Percentiles rank a stretch among this genome's conserved stretches.
Evolutionary conservation across 2,329 filamentous ascomycete species (phyloP).

Genomic region (Pezizomycotina sp.): DNA sequence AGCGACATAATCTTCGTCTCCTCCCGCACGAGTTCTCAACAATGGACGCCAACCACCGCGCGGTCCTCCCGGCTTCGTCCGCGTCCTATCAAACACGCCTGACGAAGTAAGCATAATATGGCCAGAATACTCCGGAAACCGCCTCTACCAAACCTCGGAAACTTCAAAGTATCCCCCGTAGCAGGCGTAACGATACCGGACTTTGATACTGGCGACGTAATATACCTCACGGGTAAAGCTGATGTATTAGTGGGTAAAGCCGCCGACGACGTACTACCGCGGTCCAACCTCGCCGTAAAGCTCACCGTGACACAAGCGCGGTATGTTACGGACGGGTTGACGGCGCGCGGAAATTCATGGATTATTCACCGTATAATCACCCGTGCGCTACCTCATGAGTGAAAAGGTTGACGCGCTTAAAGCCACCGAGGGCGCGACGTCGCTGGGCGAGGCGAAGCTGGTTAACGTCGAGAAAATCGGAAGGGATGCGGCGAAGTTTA

Average conservation of each 20-base stretch:
- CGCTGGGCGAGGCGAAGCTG: slow-evolving; percentile 37
- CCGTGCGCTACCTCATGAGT: slow-evolving; percentile 45
- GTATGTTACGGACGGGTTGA: slow-evolving; percentile 50
- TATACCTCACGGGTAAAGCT: slow-evolving; percentile 57
- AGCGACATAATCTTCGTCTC: slow-evolving; percentile 68
- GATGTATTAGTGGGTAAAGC: slow-evolving; percentile 48
- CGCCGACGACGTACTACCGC: slow-evolving; percentile 47
- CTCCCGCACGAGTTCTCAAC: slow-evolving; percentile 40
- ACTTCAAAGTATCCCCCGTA: slow-evolving; percentile 48
- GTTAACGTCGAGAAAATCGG: slow-evolving; percentile 44
- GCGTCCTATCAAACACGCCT: slow-evolving; percentile 42
- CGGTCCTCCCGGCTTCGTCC: slow-evolving; percentile 55
- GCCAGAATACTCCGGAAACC: slow-evolving; percentile 73
- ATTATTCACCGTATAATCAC: slow-evolving; percentile 64
- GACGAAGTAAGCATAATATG: slow-evolving; percentile 40
- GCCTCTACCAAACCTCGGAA: slow-evolving; percentile 74
- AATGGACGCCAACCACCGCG: slow-evolving; percentile 76
- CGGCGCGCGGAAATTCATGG: slow-evolving; percentile 35
- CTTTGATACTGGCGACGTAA: slow-evolving; percentile 52
- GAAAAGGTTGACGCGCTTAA: slow-evolving; percentile 34
- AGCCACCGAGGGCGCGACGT: slow-evolving; percentile 13
- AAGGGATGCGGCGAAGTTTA: slow-evolving; percentile 50
- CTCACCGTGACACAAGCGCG: slow-evolving; percentile 45
- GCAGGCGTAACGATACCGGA: slow-evolving; percentile 59
- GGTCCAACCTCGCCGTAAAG: slow-evolving; percentile 55